phyloP scores from a whole-genome alignment of 352 stramenopile species.

The Plasmopara halstedii region DNA sequence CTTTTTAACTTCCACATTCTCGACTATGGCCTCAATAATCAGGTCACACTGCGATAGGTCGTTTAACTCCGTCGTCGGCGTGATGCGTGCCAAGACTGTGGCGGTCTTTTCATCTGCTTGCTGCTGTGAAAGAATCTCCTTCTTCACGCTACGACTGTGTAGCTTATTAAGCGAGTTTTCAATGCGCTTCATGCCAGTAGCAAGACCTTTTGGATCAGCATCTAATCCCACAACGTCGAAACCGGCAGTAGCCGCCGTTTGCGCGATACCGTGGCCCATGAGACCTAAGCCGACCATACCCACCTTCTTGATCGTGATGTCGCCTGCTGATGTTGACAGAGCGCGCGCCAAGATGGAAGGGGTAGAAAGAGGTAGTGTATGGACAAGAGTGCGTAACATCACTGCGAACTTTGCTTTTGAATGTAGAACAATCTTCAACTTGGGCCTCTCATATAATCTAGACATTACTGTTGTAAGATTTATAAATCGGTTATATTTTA shows the following conservation, averaged over 20 bases:
- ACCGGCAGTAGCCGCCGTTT: slow-evolving; percentile 82
- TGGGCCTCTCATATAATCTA: no score
- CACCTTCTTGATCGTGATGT: slow-evolving; percentile 73
- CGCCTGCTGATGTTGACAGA: slow-evolving; percentile 21
- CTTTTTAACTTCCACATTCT: slow-evolving; percentile 94
- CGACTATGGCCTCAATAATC: slow-evolving; percentile 97
- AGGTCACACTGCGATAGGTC: slow-evolving; percentile 90
- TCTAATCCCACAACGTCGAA: slow-evolving; percentile 84
- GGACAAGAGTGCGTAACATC: slow-evolving; percentile 13
- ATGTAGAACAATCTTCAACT: no score
- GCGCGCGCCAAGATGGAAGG: slow-evolving; percentile 17
- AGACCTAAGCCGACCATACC: slow-evolving; percentile 95
- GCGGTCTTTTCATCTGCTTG: slow-evolving; percentile 60
- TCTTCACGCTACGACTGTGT: slow-evolving; percentile 73
- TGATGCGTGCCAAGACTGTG: slow-evolving; percentile 74
- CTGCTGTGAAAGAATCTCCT: slow-evolving; percentile 76
- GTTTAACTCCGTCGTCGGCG: slow-evolving; percentile 83
- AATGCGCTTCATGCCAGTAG: slow-evolving; percentile 90
- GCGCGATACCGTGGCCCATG: slow-evolving; percentile 97
- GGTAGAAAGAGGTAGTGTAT: slow-evolving; percentile 7
- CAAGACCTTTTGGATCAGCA: slow-evolving; percentile 59
- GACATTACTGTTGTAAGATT: no score
- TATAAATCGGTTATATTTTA: no score
- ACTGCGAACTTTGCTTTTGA: no score
- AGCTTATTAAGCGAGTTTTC: slow-evolving; percentile 89